Evolutionary conservation across 768 basidiomycete genomes (phyloP).

Genomic region (Russula vinacea): DNA sequence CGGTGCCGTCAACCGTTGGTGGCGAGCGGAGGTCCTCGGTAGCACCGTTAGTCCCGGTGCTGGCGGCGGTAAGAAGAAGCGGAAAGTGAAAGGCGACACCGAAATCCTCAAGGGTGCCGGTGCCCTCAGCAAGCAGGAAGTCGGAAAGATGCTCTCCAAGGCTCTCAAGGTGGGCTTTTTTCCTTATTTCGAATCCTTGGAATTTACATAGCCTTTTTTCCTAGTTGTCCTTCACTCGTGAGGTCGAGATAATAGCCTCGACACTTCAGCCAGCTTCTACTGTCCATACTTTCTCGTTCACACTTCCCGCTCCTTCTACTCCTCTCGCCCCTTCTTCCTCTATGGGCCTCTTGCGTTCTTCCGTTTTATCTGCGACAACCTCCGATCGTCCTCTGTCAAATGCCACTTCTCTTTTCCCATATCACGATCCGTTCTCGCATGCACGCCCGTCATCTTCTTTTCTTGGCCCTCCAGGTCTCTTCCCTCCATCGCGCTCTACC

Average conservation of each 20-base stretch:
- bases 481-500: constrained; percentile 38
- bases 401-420: constrained; percentile 70
- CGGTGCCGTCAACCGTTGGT: constrained; percentile 84
- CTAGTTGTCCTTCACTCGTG: constrained; percentile 86
- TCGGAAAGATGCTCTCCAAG: constrained; percentile 87
- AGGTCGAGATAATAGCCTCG: constrained; percentile 93
- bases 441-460: constrained; percentile 76
- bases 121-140: constrained; percentile 79
- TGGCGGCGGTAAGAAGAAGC: constrained; percentile 69
- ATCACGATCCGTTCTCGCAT: constrained; percentile 68
- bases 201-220: background rate
- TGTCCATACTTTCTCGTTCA: constrained; percentile 89
- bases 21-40: constrained; percentile 88
- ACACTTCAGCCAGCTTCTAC: constrained; percentile 91
- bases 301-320: constrained; percentile 69
- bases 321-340: constrained; percentile 73
- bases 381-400: constrained; percentile 50
- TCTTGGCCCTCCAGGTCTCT: constrained; percentile 70
- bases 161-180: constrained; percentile 67
- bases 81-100: constrained; percentile 57
- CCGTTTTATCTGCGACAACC: constrained; percentile 58
- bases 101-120: constrained; percentile 72
- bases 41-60: constrained; percentile 83
- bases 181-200: background rate
- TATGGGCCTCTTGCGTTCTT: constrained; percentile 67